Base-by-base conservation (phyloP, 176 grass and related monocot genomes). In the Tuctoria greenei region DNA sequence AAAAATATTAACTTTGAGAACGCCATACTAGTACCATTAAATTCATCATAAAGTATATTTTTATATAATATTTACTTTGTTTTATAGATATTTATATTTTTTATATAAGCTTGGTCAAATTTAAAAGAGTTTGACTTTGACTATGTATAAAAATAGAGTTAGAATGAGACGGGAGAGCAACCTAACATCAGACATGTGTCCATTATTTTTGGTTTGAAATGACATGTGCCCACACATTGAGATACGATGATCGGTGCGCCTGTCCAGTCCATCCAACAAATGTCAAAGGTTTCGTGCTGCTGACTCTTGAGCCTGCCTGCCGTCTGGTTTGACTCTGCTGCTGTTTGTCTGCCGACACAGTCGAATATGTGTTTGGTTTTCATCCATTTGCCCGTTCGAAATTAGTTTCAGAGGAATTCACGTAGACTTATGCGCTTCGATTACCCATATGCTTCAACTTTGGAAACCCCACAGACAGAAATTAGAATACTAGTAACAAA, bases 131-230 rank as follows among this genome's bases (percentile, higher is more conserved):
- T n/a, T n/a, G n/a, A n/a, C n/a, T n/a, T n/a, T n/a, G n/a, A n/a
- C n/a, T n/a, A n/a, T n/a, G n/a, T n/a, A n/a, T n/a, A n/a, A n/a
- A n/a, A n/a, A n/a, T n/a, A n/a, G n/a, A n/a, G n/a, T n/a, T n/a
- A n/a, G n/a, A n/a, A n/a, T n/a, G n/a, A n/a, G n/a, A 77, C 45
- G 52, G 4, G n/a, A n/a, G 61, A 8, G 75, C 34, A 7, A 15
- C 61, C 75, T 38, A 77, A 54, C 61, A 12, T 37, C 61, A 61
- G 61, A 77, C 74, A 76, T 50, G 27, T 20, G 31, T 62, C 14
- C 28, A 62, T 36, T 10, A 26, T 9, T 10, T 54, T 21, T 21
- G 8, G 51, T 21, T 54, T 21, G 51, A 21, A 54, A 54, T 21
- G 51, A 23, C 51, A 26, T 26, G 55, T 26, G 8, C 15, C 55